Conservation (phyloP, 805 yeast species). For the Candida methanosorbosa region DNA sequence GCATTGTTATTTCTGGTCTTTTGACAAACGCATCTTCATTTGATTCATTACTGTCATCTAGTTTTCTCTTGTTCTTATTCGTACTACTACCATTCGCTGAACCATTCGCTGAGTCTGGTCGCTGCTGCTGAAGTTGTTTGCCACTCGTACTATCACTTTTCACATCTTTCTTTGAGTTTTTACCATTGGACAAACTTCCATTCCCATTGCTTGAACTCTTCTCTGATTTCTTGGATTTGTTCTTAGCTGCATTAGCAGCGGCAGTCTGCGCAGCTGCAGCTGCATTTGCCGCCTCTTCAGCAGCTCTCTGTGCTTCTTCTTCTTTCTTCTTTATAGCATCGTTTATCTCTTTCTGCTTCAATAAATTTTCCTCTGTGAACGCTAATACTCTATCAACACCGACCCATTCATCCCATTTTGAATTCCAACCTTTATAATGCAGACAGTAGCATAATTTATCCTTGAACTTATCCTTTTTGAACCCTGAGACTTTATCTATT, state of each 20-base stretch:
- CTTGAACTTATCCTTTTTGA: conserved; percentile 8
- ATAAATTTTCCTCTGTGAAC: conserved; percentile 58
- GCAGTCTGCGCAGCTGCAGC: conserved; percentile 2
- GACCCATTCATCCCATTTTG: conserved; percentile 97
- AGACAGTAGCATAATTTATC: conserved; percentile 46
- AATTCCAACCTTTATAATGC: conserved; percentile 94
- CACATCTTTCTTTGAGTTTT: background rate
- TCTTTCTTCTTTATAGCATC: conserved; percentile 30
- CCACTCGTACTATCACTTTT: background rate
- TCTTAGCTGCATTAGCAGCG: background rate
- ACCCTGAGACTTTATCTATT: conserved; percentile 1
- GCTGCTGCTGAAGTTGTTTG: too few relatives aligned
- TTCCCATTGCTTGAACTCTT: background rate
- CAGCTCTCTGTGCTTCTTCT: conserved; percentile 9
- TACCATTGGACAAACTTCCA: too few relatives aligned
- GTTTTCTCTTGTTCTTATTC: background rate
- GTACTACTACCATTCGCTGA: background rate
- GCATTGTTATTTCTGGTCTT: conserved; percentile 42
- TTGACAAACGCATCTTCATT: conserved; percentile 23
- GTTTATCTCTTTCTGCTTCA: conserved; percentile 52
- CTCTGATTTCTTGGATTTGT: background rate
- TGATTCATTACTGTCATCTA: conserved; percentile 2
- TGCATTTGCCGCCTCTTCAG: conserved; percentile 4
- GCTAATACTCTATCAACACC: conserved; percentile 57
- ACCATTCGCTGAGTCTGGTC: background rate